phyloP scores from a whole-genome alignment of 2,329 filamentous ascomycete genomes.

The Colletotrichum gloeosporioides region DNA sequence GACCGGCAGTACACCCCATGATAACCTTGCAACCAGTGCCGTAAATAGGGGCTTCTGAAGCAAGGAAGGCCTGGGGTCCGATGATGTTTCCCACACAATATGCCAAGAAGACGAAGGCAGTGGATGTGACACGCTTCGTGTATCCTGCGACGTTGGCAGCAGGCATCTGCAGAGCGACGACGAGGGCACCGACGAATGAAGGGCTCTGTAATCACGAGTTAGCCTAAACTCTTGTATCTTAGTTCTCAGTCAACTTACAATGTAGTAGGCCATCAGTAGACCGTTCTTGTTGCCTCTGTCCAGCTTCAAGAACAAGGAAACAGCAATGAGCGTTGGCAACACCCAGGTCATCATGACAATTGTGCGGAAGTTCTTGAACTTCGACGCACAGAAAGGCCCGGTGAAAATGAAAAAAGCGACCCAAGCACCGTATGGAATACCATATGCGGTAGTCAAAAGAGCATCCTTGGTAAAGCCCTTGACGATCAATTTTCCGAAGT shows the following conservation, averaged over 20 bases:
- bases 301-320: constrained; percentile 46
- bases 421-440: constrained; percentile 60
- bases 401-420: constrained; percentile 57
- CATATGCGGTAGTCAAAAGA: constrained; percentile 51
- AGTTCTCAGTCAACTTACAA: constrained; percentile 46
- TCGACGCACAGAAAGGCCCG: constrained; percentile 56
- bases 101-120: constrained; percentile 49
- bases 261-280: constrained; percentile 48
- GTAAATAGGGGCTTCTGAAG: constrained; percentile 45
- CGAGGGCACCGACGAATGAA: constrained; percentile 48
- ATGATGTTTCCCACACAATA: constrained; percentile 45
- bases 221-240: constrained; percentile 43
- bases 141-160: constrained; percentile 52
- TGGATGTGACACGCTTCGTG: constrained; percentile 50
- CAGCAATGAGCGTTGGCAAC: constrained; percentile 44
- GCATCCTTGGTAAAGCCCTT: constrained; percentile 34
- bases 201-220: constrained; percentile 25
- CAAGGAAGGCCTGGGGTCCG: constrained; percentile 41
- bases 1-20: constrained; percentile 47
- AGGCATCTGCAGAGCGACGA: constrained; percentile 58
- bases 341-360: constrained; percentile 58
- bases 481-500: constrained; percentile 30
- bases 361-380: constrained; percentile 54
- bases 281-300: constrained; percentile 33
- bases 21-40: constrained; percentile 56